Evolutionary conservation across 352 stramenopile species (phyloP), one percentile per base, ranked within the genome.

Genomic region (Aphanomyces astaci): DNA sequence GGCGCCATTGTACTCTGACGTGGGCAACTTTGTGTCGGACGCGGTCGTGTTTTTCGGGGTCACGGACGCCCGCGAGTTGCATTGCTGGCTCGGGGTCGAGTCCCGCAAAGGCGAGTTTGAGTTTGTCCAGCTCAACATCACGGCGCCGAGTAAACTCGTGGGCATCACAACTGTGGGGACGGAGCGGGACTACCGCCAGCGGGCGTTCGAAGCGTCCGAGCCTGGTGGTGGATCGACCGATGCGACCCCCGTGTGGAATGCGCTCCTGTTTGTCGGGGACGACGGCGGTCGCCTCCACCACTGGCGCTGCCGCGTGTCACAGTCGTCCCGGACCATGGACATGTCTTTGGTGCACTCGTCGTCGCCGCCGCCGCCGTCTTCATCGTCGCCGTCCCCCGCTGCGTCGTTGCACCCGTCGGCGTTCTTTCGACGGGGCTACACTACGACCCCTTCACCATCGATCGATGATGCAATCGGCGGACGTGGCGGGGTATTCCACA

Each of bases 101-200:
- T 72, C 70, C n/a, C 63, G 71, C 11, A 70, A 59, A 0, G 72
- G 78, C 28, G 67, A 75, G 22, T 91, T 89, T 66, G 75, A 84
- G 4, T 45, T 92, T 17, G 33, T 72, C 31, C 68, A 75, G 17
- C 63, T 94, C 15, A 70, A 77, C 30, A 84, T 92, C 7, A 45
- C 78, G 17, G 78, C 71, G 39, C 51, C 51, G n/a, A 0, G 15
- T 7, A 40, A 25, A 17, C 25, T 86, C 69, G 31, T 53, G 10
- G 76, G 87, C 56, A 90, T 94, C 65, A 90, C 82, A 3, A 86
- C 82, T 4, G 84, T 94, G 63, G 84, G 80, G 3, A 76, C 84
- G 15, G 86, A 92, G 73, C 74, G 83, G 71, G 84, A 92, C 65
- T 92, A 92, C 49, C 84, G 83, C 1, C 84, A 92, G 63, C 80